phyloP scores from a whole-genome alignment of 352 stramenopile genomes.

The Phytophthora pini region DNA sequence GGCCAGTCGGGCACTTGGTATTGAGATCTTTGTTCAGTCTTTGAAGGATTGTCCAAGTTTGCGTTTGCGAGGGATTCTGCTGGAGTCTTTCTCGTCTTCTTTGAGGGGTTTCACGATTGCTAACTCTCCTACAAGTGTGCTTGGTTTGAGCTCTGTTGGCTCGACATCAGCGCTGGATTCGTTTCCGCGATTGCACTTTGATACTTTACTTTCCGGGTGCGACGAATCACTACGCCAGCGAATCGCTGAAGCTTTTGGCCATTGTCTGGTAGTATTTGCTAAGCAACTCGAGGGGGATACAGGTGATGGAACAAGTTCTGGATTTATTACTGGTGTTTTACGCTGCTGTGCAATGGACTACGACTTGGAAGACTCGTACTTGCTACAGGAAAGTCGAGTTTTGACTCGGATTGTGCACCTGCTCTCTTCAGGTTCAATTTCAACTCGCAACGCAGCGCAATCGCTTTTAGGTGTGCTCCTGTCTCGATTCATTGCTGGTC shows the following conservation, averaged over 20 bases:
- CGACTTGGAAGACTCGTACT: slow-evolving; percentile 75
- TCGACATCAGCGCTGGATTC: slow-evolving; percentile 17
- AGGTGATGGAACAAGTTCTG: slow-evolving; percentile 29
- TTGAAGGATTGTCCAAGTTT: slow-evolving; percentile 35
- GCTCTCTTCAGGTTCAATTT: slow-evolving; percentile 49
- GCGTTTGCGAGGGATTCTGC: slow-evolving; percentile 44
- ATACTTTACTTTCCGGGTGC: slow-evolving; percentile 59
- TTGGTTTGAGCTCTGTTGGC: slow-evolving; percentile 3
- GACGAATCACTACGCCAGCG: slow-evolving; percentile 48
- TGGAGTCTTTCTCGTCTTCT: slow-evolving; percentile 54
- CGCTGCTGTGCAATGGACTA: slow-evolving; percentile 75
- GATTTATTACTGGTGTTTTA: slow-evolving; percentile 53
- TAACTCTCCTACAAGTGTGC: slow-evolving; percentile 37
- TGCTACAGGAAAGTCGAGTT: slow-evolving; percentile 71
- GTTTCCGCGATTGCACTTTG: slow-evolving; percentile 61
- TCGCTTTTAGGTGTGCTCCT: slow-evolving; percentile 64
- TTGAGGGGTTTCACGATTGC: slow-evolving; percentile 49
- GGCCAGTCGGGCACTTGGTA: slow-evolving; percentile 44
- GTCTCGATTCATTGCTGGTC: slow-evolving; percentile 62
- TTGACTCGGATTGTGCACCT: slow-evolving; percentile 60
- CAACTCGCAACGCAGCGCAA: slow-evolving; percentile 61
- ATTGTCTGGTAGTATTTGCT: slow-evolving; percentile 47
- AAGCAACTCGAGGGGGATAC: slow-evolving; percentile 31
- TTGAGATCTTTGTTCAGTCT: slow-evolving; percentile 52
- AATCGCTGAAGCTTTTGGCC: slow-evolving; percentile 59